A percentile compares a stretch with the other conserved stretches of the same genome.
These are phyloP conservation scores for Excoecaria agallocha DNA, from an alignment of 345 rosid species.

Conservation along the genomic window DNA sequence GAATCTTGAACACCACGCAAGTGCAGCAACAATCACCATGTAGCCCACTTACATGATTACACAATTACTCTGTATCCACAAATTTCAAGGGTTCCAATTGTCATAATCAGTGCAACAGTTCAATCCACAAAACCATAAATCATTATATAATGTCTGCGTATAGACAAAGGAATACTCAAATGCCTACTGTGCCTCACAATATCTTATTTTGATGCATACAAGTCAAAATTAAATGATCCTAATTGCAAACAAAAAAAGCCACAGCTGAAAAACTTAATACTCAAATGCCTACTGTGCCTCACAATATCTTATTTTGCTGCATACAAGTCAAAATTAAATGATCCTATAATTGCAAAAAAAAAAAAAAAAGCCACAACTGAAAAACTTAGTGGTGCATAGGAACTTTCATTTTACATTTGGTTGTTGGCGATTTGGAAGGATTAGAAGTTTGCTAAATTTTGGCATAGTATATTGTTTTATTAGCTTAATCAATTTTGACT, in stretches of 20 bases:
- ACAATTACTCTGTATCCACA: constrained; percentile 4
- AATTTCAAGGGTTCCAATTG: constrained; percentile 20
- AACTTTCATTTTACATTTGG: constrained; percentile 2
- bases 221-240: constrained; percentile 32
- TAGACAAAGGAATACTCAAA: constrained; percentile 26
- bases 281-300: constrained; percentile 17
- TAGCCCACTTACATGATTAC: constrained; percentile 22
- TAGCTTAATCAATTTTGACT: background rate
- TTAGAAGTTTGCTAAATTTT: background rate
- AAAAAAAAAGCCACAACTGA: background rate
- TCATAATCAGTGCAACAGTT: constrained; percentile 19
- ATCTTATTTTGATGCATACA: constrained; percentile 14
- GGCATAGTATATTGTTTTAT: background rate
- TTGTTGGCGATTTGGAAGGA: constrained; percentile 1
- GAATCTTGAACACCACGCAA: constrained; percentile 19
- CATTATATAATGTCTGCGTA: constrained; percentile 17
- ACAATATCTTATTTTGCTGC: constrained; percentile 14
- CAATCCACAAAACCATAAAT: constrained; percentile 27
- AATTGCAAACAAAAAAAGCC: background rate
- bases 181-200: constrained; percentile 16
- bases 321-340: constrained; percentile 28
- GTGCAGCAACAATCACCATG: constrained; percentile 10
- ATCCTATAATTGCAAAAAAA: constrained; percentile 9
- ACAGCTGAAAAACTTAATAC: too few relatives aligned
- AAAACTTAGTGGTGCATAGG: background rate